These are phyloP conservation scores for Persicaria maculosa DNA, from an alignment of 148 eudicot species.

Conservation along the genomic window DNA sequence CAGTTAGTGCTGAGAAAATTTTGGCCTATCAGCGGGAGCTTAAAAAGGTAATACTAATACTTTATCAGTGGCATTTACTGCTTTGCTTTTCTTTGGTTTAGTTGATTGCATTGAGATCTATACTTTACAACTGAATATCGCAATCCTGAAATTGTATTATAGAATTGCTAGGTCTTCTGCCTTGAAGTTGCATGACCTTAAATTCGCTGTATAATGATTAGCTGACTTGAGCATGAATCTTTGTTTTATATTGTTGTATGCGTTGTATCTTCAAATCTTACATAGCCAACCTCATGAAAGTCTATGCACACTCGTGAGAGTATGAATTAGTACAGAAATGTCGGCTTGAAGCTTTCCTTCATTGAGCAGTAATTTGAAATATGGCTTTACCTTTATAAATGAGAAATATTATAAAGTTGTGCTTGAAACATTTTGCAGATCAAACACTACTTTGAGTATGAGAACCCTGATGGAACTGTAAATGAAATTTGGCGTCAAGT, in stretches of 20 bases:
- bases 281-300: not conserved
- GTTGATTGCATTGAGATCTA: constrained; percentile 1
- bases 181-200: not conserved
- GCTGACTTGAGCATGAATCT: not conserved
- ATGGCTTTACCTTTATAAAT: not conserved
- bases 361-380: not conserved
- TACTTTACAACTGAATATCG: not conserved
- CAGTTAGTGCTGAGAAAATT: constrained; percentile 38
- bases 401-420: not conserved
- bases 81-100: not conserved
- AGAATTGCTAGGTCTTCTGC: not conserved
- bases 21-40: constrained; percentile 73
- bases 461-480: constrained; percentile 78
- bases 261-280: not conserved
- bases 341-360: not conserved
- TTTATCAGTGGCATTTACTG: constrained; percentile 1
- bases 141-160: not conserved
- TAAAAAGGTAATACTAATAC: constrained; percentile 54
- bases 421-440: constrained; percentile 33
- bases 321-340: not conserved
- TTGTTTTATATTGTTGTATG: not conserved
- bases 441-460: constrained; percentile 74
- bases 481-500: constrained; percentile 95
- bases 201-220: not conserved
- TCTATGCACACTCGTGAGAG: not conserved